Evolutionary conservation across 139 green algal species (phyloP).

Genomic region (Chlorokybus atmophyticus): DNA sequence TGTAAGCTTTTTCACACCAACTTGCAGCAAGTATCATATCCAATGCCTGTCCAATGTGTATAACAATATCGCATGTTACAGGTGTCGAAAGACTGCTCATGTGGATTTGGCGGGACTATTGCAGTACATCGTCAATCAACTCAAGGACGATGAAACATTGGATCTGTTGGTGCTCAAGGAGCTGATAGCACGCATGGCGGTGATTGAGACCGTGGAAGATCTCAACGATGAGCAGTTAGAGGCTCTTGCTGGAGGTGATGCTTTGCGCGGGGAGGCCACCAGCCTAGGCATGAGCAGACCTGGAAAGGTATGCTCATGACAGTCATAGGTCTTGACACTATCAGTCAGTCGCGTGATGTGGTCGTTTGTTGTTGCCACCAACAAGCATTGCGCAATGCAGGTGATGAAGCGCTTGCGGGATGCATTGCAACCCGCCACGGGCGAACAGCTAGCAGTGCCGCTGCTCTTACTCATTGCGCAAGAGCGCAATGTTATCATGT

Average conservation of each 20-base stretch:
- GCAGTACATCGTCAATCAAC: constrained; percentile 56
- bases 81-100: constrained; percentile 19
- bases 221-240: constrained; percentile 45
- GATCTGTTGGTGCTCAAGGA: constrained; percentile 49
- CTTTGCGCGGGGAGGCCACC: constrained; percentile 30
- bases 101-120: constrained; percentile 30
- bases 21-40: constrained; percentile 5
- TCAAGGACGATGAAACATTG: constrained; percentile 44
- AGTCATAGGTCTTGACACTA: no score
- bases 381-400: background rate
- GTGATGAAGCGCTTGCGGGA: background rate
- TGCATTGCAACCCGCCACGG: background rate
- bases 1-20: constrained; percentile 10
- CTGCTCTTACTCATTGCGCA: constrained; percentile 62
- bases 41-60: background rate
- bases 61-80: constrained; percentile 5
- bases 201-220: constrained; percentile 36
- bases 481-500: constrained; percentile 49
- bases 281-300: constrained; percentile 11
- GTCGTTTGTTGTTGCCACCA: background rate
- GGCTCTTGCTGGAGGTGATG: constrained; percentile 39
- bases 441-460: constrained; percentile 48
- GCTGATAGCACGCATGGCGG: constrained; percentile 43
- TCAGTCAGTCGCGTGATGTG: no score
- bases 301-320: constrained; percentile 26